phyloP scores from a whole-genome alignment of 2,329 filamentous ascomycete genomes.

The Fusarium cyanostomum region DNA sequence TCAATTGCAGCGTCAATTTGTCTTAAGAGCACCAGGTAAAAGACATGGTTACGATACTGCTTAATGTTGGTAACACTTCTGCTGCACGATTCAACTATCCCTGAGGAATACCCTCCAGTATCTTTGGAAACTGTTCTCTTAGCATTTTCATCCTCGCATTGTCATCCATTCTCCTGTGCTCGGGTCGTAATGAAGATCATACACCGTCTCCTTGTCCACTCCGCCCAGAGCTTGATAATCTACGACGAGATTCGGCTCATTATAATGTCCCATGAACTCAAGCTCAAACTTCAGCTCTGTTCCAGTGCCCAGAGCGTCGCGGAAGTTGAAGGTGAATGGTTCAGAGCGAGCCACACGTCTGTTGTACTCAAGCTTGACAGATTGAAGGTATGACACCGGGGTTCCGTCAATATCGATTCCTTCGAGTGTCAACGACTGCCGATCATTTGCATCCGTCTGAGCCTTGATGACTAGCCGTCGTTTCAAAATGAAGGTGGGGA shows the following conservation, averaged over 20 bases:
- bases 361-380: constrained; percentile 51
- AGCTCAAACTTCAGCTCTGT: constrained; percentile 50
- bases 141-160: background rate
- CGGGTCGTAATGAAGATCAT: constrained; percentile 27
- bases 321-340: constrained; percentile 51
- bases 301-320: constrained; percentile 38
- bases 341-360: constrained; percentile 48
- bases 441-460: constrained; percentile 31
- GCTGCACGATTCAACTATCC: background rate
- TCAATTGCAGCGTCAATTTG: too few relatives aligned
- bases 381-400: constrained; percentile 52
- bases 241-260: constrained; percentile 50
- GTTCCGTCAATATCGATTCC: constrained; percentile 55
- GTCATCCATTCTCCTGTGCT: constrained; percentile 19
- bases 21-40: too few relatives aligned
- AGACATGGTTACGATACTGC: too few relatives aligned
- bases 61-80: background rate
- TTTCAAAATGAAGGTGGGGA: constrained; percentile 52
- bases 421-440: constrained; percentile 40
- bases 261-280: constrained; percentile 59
- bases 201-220: background rate
- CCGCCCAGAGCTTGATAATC: background rate
- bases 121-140: too few relatives aligned
- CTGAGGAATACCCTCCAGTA: too few relatives aligned
- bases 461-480: constrained; percentile 47